Base-by-base conservation (phyloP, 2,329 filamentous ascomycete species). In the Tolypocladium pustulatum region DNA sequence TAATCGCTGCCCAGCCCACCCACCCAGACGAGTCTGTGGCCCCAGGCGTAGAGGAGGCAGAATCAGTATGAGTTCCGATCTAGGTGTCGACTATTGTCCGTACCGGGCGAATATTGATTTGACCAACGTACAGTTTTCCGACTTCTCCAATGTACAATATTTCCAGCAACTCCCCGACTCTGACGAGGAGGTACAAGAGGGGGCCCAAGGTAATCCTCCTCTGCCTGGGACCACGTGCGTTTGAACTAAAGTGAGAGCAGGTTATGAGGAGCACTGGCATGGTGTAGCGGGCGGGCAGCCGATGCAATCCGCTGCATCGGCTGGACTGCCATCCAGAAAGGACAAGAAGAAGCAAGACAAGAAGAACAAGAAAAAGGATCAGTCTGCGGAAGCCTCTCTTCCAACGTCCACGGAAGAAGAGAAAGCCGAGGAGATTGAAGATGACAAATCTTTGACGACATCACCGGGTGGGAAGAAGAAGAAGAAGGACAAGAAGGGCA, bases 101-200 rank as follows among this genome's bases (percentile, higher is more conserved):
- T 67, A 68, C 57, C 70, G 76, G 72, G 65, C 73, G 59, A 69
- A 72, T 61, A 59, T 74, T 68, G 69, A 73, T 65, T 73, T 66
- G 63, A 65, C 66, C 60, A 64, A 72, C 62, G 69, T 78, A 59
- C 71, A 76, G 63, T 73, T 69, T 60, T 72, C 75, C 61, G 68
- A 78, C 64, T 78, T 74, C 68, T 75, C 73, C 61, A 69, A 75
- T 37, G 66, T 78, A 56, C 69, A 76, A 61, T 78, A 72, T 64
- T 72, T 71, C 57, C 67, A 73, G 56, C 64, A 73, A 56, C 62
- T 67, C 12, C 68, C 71, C 43, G 71, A 77, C 59, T 74, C 74
- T 55, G 76, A 78, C n/a, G 67, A 66, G 17, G 75, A 76, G 43
- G 65, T 69, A 57, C 52, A 22, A 2, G 55, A 61, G n/a, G 58